Conservation (phyloP, 768 basidiomycete species). For the Austroboletus eburneus region DNA sequence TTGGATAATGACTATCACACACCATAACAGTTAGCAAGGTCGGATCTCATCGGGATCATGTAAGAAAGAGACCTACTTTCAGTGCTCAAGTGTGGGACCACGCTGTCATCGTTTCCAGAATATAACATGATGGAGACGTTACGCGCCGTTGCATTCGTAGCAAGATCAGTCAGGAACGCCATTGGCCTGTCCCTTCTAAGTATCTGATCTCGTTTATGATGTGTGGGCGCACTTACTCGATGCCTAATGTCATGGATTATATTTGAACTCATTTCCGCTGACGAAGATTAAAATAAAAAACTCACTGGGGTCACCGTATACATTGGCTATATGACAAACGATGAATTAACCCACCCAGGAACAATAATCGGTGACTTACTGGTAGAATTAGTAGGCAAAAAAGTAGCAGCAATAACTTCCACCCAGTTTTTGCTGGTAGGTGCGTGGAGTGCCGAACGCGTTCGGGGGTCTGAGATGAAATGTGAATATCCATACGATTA, state of each 20-base stretch:
- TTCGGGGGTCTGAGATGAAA: background rate
- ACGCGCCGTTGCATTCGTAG: slow-evolving; percentile 54
- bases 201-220: background rate
- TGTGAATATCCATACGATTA: background rate
- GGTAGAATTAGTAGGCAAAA: slow-evolving; percentile 13
- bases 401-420: too few relatives aligned
- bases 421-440: slow-evolving; percentile 55
- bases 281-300: background rate
- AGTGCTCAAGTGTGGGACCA: slow-evolving; percentile 58
- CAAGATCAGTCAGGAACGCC: slow-evolving; percentile 59
- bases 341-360: background rate
- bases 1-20: slow-evolving; percentile 48
- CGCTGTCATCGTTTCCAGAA: slow-evolving; percentile 67
- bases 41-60: too few relatives aligned
- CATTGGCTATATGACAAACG: background rate
- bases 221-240: background rate
- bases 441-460: slow-evolving; percentile 56
- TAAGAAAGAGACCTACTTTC: slow-evolving; percentile 42
- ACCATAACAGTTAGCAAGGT: too few relatives aligned
- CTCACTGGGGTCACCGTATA: slow-evolving; percentile 31
- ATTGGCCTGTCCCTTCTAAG: slow-evolving; percentile 45
- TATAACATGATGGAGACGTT: slow-evolving; percentile 51
- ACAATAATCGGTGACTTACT: slow-evolving; percentile 11
- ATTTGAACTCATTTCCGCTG: too few relatives aligned
- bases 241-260: too few relatives aligned